Base-by-base conservation (phyloP, 352 stramenopile genomes). In the Globisporangium sylvaticum region DNA sequence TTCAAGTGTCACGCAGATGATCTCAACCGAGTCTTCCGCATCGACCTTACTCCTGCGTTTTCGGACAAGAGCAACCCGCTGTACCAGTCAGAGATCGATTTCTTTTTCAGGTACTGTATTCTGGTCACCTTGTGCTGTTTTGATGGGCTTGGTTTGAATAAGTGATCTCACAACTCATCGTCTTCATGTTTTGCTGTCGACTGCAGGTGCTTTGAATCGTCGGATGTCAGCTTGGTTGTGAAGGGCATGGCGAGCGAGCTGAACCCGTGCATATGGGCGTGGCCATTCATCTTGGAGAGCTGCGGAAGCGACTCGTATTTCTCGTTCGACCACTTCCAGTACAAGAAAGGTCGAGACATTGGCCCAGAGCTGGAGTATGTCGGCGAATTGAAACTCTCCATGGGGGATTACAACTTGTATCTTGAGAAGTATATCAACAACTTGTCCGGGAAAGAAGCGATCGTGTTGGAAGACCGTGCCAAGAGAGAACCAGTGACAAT, bases 201-300 rank as follows among this genome's bases (percentile, higher is more conserved):
- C 20, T 62, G 8, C 32, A 80, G 74, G 57, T 90, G 82, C 67
- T 91, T 93, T 57, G 83, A 93, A 62, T 91, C 83, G 18, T 73
- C 85, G n/a, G 82, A 89, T 55, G 85, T 90, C 37, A 93, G 80
- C 48, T 66, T 93, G 14, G 79, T 91, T 15, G 81, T 93, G 29
- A 93, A 93, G 61, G 85, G 85, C 31, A 91, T 93, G 81, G 80
- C 75, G 20, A 93, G 81, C 58, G 83, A 91, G 50, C 68, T 93
- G 59, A 93, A 90, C 61, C 83, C 85, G 75, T 91, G 91, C 65
- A 86, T 93, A 42, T 93, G 85, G 85, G 79, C 81, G 12, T 93
- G 83, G 83, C 80, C 85, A 5, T 93, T 91, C 62, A 88, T 93
- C 60, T 69, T 93, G 22, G 83, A 93, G 70, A 90, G 83, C 66